phyloP scores from a whole-genome alignment of 495 filamentous ascomycete genomes.

The Friedmanniomyces endolithicus region DNA sequence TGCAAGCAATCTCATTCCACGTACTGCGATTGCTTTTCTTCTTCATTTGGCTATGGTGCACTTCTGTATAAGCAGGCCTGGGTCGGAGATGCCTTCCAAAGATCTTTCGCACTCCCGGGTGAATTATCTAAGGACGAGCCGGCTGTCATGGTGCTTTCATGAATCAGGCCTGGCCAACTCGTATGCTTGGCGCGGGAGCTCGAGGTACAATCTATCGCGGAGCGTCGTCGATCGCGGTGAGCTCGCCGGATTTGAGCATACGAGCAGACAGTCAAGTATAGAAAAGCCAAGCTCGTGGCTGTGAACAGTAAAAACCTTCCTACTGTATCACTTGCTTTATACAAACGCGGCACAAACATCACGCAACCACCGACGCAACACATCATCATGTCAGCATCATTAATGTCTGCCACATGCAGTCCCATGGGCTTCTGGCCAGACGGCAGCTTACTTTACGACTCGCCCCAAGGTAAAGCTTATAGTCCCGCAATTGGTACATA shows the following conservation, averaged over 20 bases:
- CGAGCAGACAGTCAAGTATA: background rate
- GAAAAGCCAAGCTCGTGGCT: background rate
- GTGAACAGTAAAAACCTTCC: background rate
- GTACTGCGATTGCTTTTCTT: background rate
- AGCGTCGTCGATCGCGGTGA: background rate
- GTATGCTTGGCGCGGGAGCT: background rate
- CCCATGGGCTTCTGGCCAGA: background rate
- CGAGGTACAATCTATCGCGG: background rate
- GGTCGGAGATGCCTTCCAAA: background rate
- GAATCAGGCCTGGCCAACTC: background rate
- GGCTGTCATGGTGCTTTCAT: too few relatives aligned
- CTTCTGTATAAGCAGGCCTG: background rate
- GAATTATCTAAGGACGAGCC: too few relatives aligned
- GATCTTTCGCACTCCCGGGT: too few relatives aligned
- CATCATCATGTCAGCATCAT: background rate
- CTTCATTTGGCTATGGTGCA: background rate
- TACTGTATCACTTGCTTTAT: background rate
- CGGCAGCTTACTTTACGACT: background rate
- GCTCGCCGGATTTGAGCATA: background rate
- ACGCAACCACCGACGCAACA: slow-evolving; percentile 1
- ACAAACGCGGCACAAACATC: background rate
- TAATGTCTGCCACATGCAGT: background rate
- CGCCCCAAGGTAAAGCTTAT: background rate
- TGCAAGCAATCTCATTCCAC: background rate
- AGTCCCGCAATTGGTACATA: too few relatives aligned